Evolutionary conservation across 2,329 filamentous ascomycete genomes (phyloP), one percentile per base, ranked within the genome.

Genomic region (Penicillium sp.): DNA sequence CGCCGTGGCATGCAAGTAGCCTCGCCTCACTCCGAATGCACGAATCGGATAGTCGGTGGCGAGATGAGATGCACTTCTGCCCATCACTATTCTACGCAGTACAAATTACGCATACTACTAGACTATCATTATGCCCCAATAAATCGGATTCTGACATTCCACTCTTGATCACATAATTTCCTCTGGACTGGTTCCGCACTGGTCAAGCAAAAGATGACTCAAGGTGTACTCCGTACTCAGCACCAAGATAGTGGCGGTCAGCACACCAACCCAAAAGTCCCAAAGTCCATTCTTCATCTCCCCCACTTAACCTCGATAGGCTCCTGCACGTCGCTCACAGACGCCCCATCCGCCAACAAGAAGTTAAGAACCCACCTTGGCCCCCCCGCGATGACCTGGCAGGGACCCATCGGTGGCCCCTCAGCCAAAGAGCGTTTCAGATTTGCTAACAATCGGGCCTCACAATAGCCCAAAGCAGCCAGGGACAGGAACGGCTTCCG

Each of bases 361-460:
- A 50, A n/a, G n/a, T n/a, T n/a, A n/a, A n/a, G n/a, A 48, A 48
- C 40, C 49, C 52, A 54, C 49, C 33, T 33, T 38, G 39, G 47
- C 54, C 54, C 56, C 56, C 56, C 55, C 55, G 56, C 55, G 56
- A 54, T 58, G 58, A 58, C 57, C 53, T 61, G 58, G 57, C 55
- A 56, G 47, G 22, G 39, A 45, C 16, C 49, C 46, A 45, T 38
- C 51, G 39, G 36, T 35, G 43, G 22, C 39, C 31, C 40, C 30
- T 31, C 25, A 22, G 33, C 39, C 46, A 49, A 28, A 44, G 39
- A 52, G 52, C 54, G 52, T 49, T 41, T 45, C 47, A 39, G 11
- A 8, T 28, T 30, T 16, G 36, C 44, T 16, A 29, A 14, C 25
- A 46, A 48, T 35, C 52, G 49, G 49, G 46, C 46, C 34, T n/a